These are phyloP conservation scores for Athelia psychrophila DNA, from an alignment of 1,284 basidiomycete species.

Conservation along the genomic window DNA sequence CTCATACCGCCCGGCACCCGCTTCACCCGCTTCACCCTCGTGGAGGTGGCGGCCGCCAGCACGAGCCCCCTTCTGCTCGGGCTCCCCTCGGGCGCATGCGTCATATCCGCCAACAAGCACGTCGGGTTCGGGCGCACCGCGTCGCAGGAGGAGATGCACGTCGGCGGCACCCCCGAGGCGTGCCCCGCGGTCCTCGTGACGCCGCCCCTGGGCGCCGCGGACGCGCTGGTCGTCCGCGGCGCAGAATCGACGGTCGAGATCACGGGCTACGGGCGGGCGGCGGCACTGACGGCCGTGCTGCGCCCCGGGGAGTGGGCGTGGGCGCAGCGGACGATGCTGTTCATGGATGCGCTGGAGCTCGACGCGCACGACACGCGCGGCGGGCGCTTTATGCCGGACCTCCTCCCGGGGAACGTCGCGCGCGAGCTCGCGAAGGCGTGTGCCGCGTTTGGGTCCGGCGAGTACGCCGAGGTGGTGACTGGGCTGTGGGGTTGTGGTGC, in stretches of 20 bases:
- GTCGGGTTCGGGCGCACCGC: background rate
- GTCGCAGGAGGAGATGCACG: background rate
- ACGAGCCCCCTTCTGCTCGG: too few relatives aligned
- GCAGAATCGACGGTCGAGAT: constrained; percentile 1
- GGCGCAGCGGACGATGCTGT: background rate
- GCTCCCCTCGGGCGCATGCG: background rate
- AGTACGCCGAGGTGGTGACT: background rate
- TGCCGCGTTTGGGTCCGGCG: background rate
- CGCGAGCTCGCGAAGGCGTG: background rate
- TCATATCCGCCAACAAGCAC: constrained; percentile 1
- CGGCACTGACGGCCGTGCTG: background rate
- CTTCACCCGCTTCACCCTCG: background rate
- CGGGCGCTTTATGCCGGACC: background rate
- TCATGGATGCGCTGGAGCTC: constrained; percentile 1
- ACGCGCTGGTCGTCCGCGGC: background rate
- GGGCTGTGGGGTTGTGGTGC: background rate
- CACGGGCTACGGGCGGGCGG: background rate
- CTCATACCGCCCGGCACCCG: background rate
- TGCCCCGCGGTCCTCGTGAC: background rate
- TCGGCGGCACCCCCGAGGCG: background rate
- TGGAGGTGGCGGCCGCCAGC: background rate
- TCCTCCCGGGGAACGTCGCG: background rate
- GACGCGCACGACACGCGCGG: background rate
- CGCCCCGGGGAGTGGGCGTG: background rate
- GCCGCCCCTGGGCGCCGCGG: background rate